Conservation (phyloP, 345 rosid genomes). For the Fremontodendron californicum region DNA sequence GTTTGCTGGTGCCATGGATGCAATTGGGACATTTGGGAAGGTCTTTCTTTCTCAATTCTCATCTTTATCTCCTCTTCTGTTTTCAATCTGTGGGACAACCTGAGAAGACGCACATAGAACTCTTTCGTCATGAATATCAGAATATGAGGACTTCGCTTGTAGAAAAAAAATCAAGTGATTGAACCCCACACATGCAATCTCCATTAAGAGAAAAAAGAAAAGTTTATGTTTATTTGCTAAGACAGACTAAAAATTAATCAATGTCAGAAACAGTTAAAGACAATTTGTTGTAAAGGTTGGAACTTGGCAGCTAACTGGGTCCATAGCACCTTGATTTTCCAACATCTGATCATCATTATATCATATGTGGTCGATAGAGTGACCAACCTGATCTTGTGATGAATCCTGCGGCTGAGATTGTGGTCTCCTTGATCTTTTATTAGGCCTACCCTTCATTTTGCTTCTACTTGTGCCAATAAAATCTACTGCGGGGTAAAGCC, state of each 20-base stretch:
- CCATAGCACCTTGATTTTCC: background rate
- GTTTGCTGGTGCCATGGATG: background rate
- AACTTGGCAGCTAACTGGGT: background rate
- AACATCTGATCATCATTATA: background rate
- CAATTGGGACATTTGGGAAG: background rate
- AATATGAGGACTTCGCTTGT: background rate
- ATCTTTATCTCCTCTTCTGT: conserved; percentile 5
- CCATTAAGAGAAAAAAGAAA: background rate
- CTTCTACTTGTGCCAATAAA: background rate
- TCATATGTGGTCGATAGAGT: background rate
- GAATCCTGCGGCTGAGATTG: conserved; percentile 20
- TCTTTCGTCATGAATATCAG: background rate
- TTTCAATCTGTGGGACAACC: conserved; percentile 21
- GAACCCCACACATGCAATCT: background rate
- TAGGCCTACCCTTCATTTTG: conserved; percentile 12
- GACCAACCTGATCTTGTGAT: conserved; percentile 37
- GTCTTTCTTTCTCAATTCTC: no score
- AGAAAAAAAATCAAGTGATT: background rate
- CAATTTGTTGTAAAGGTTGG: background rate
- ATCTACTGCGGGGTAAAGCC: background rate
- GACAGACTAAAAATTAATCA: background rate
- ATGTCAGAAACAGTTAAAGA: background rate
- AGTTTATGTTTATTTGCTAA: background rate
- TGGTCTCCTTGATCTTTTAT: conserved; percentile 25
- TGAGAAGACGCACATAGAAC: background rate